A percentile compares a stretch with the other conserved stretches of the same genome.
These are phyloP conservation scores for Pseudonitzschia delicatissima DNA, from an alignment of 108 stramenopile species.

Conservation along the genomic window DNA sequence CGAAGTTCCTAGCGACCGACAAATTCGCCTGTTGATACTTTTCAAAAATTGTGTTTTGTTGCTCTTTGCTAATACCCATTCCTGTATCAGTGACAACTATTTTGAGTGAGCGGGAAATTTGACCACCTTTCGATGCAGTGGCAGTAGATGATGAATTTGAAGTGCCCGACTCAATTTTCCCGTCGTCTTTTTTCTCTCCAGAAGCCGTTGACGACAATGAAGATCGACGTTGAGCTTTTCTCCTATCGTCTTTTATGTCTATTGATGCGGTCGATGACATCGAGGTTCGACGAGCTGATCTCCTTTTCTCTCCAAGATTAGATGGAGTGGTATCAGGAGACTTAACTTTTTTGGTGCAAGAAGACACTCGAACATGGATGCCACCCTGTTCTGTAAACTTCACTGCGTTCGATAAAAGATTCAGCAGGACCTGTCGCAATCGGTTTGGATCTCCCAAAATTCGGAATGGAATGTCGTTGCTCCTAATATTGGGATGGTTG, in stretches of 20 bases:
- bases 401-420: conserved; percentile 57
- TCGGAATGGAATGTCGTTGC: conserved; percentile 20
- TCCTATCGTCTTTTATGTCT: neutral
- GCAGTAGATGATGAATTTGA: neutral
- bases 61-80: conserved; percentile 36
- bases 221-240: neutral
- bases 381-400: conserved; percentile 52
- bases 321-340: neutral
- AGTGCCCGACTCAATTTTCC: neutral
- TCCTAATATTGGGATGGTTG: conserved; percentile 8
- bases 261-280: neutral
- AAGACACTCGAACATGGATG: conserved; percentile 15
- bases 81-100: conserved; percentile 57
- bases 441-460: conserved; percentile 53
- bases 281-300: neutral
- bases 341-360: neutral
- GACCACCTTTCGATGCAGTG: neutral
- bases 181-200: conserved; percentile 1
- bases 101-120: conserved; percentile 5
- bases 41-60: conserved; percentile 39
- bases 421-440: conserved; percentile 57
- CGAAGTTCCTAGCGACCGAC: conserved; percentile 40
- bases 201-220: neutral
- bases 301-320: neutral
- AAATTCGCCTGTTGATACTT: conserved; percentile 41